Conservation (phyloP, 306 rosid species). For the Boehmeria nivea region DNA sequence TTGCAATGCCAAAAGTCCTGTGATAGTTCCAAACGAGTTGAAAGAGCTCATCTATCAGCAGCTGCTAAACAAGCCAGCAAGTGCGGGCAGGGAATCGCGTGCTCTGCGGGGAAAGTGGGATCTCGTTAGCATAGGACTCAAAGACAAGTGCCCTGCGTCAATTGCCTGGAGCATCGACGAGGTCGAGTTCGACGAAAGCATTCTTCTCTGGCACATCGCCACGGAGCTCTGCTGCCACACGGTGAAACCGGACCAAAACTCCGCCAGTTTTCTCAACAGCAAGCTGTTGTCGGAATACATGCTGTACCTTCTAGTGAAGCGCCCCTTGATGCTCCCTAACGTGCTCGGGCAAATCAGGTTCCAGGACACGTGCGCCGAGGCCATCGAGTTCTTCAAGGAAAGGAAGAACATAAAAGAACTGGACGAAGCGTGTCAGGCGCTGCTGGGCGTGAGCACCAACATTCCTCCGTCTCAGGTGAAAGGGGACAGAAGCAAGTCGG, state of each 20-base stretch:
- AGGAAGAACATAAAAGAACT: neutral
- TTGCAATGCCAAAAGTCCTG: neutral
- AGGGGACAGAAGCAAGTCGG: conserved; percentile 19
- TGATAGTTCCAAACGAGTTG: conserved; percentile 1
- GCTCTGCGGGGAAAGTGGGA: neutral
- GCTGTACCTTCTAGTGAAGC: conserved; percentile 17
- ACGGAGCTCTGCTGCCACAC: conserved; percentile 8
- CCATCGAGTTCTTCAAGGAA: conserved; percentile 13
- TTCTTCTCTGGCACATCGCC: conserved; percentile 30
- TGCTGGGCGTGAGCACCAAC: neutral
- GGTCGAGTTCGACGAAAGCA: conserved; percentile 17
- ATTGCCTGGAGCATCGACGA: conserved; percentile 1
- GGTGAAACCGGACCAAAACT: too few relatives aligned
- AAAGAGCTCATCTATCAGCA: conserved; percentile 19
- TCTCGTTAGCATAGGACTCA: neutral
- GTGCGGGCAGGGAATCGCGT: neutral
- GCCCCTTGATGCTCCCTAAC: conserved; percentile 17
- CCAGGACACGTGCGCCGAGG: conserved; percentile 41
- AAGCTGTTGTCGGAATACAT: conserved; percentile 17
- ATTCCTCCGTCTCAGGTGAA: conserved; percentile 3
- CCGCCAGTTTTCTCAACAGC: too few relatives aligned
- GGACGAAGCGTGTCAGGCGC: neutral
- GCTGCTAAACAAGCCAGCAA: neutral
- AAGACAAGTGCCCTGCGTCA: neutral
- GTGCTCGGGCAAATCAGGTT: too few relatives aligned